phyloP scores from a whole-genome alignment of 306 rosid genomes.

The Gillenia trifoliata region DNA sequence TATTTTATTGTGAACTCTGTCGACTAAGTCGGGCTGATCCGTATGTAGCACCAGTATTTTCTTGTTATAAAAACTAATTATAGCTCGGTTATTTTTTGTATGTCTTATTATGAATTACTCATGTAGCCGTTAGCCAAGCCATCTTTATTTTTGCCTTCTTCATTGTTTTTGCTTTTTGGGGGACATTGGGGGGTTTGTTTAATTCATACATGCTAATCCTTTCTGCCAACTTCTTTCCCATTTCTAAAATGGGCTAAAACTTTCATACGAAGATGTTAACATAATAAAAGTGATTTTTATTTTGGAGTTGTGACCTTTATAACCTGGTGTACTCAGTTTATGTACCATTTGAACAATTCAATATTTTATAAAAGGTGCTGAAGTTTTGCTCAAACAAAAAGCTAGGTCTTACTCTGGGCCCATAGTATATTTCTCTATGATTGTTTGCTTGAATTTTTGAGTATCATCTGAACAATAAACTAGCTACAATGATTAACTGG shows the following conservation, averaged over 20 bases:
- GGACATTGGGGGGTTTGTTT: neutral
- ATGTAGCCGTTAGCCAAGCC: neutral
- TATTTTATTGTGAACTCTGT: conserved; percentile 84
- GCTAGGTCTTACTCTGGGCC: neutral
- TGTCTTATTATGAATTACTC: neutral
- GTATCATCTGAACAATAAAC: neutral
- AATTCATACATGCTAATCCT: neutral
- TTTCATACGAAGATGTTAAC: neutral
- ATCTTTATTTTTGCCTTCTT: neutral
- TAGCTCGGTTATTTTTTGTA: neutral
- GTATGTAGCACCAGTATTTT: conserved; percentile 43
- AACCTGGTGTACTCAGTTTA: neutral
- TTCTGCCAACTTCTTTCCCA: neutral
- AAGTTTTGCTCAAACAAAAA: neutral
- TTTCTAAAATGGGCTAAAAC: neutral
- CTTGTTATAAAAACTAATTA: neutral
- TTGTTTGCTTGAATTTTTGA: neutral
- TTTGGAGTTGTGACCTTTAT: neutral
- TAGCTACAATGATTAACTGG: neutral
- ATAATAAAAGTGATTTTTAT: neutral
- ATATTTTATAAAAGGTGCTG: neutral
- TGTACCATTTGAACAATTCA: neutral
- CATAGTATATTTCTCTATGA: neutral
- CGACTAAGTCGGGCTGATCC: conserved; percentile 97
- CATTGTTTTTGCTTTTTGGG: neutral